phyloP scores from a whole-genome alignment of 208 protist species.

The Leishmania mexicana region DNA sequence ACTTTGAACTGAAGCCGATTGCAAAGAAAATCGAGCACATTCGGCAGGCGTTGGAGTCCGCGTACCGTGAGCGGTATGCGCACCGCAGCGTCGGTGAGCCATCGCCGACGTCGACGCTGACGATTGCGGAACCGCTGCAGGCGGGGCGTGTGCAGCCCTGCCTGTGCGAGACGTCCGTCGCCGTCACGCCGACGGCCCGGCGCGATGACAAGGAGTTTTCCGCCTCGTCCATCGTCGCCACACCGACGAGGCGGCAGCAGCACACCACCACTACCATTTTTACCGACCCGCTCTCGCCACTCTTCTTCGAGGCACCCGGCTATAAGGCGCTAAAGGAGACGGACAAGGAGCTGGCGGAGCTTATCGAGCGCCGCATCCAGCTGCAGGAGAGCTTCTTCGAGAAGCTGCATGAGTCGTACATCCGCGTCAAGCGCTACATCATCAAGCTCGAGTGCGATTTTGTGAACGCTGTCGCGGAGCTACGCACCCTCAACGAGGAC shows the following conservation, averaged over 20 bases:
- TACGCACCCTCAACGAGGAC: conserved; percentile 58
- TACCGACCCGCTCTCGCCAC: conserved; percentile 20
- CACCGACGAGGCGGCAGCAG: neutral
- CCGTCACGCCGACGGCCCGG: conserved; percentile 18
- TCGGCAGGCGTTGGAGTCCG: conserved; percentile 35
- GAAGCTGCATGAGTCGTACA: conserved; percentile 60
- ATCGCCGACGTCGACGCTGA: neutral
- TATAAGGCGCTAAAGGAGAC: conserved; percentile 21
- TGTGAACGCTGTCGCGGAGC: conserved; percentile 32
- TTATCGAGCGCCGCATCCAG: conserved; percentile 34
- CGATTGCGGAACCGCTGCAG: neutral
- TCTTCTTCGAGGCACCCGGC: conserved; percentile 18
- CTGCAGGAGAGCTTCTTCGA: conserved; percentile 68
- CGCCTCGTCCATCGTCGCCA: neutral
- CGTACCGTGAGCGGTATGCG: conserved; percentile 11
- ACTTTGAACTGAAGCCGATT: conserved; percentile 84
- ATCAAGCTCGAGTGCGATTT: conserved; percentile 53
- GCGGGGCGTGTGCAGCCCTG: neutral
- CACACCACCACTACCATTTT: conserved; percentile 13
- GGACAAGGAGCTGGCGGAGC: conserved; percentile 25
- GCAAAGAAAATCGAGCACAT: conserved; percentile 71
- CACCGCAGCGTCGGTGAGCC: conserved; percentile 9
- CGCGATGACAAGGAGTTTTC: neutral
- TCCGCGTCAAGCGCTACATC: conserved; percentile 63
- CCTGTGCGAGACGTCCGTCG: conserved; percentile 5